Evolutionary conservation across 75 land plant genomes (phyloP), one percentile per base, ranked within the genome.

Genomic region (Selaginella moellendorffii): DNA sequence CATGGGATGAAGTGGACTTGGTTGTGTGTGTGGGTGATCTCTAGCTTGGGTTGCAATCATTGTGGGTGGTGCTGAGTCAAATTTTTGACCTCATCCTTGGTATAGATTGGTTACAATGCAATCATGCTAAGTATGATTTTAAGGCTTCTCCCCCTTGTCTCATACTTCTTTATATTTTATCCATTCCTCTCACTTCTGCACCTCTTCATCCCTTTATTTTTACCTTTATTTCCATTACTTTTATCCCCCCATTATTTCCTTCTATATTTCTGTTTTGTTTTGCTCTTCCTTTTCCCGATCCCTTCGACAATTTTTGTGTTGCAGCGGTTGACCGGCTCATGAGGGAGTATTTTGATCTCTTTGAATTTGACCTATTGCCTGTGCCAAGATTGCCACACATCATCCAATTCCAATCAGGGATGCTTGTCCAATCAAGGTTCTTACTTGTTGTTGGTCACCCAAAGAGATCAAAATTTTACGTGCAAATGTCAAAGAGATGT

Each of bases 401-500:
- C 14, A 36, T 36, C 46, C 14, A 5, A 36, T 36, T 36, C 14
- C 14, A 36, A 36, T 36, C 14, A 36, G 46, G 46, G 14, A 36
- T 36, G 46, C 14, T 36, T 5, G 46, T 5, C 46, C 14, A 14
- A 36, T 36, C 46, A 36, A 36, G 46, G 46, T 36, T 5, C 46
- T 14, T 36, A 36, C 14, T 36, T 36, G 46, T 5, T 36, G 46
- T 36, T 14, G 46, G 14, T 36, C 14, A 14, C 46, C 46, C 5
- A 36, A 36, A 14, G 46, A 36, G 46, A 36, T 36, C 46, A 36
- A 36, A 14, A 36, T 36, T 14, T 36, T 36, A 36, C 46, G 14
- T 5, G 46, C 14, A 36, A 36, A 36, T 36, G 65, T 63, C 30
- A 2, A n/a, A 29, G 30, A 29, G 14, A 63, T 63, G 42, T 29